Evolutionary conservation across 805 yeast species (phyloP), one percentile per base, ranked within the genome.

Genomic region (Spathaspora gorwiae): DNA sequence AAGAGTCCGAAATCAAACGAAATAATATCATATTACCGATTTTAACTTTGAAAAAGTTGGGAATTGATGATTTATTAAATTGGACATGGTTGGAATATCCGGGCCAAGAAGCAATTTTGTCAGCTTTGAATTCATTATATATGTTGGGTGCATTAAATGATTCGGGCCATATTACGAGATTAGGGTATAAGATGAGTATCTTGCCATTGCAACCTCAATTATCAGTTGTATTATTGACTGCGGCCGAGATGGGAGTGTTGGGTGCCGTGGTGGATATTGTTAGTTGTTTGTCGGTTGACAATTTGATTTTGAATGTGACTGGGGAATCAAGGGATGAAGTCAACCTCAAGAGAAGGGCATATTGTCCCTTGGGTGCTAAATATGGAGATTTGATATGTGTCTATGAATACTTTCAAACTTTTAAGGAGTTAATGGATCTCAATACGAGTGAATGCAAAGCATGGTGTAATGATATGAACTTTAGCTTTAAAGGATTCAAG

Each of bases 1-100:
- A 96, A 5, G 98, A 92, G 56, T 92, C 99, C 0, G 99, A 94
- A 62, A 92, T 94, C 51, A 72, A 85, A 45, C 76, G 98, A 54
- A 82, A 89, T 39, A 96, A 90, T 55, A 83, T 94, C 30, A 78
- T 94, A 0, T 79, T 87, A 5, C 95, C 98, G 0, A 79, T 92
- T 1, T 66, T 94, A 53, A 84, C 92, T 72, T 70, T 94, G 49
- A 94, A 94, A 60, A 80, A 81, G 47, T 77, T 88, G 39, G 90
- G 92, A 3, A 87, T 92, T 7, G 81, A 85, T 44, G 95, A 94
- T 64, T 78, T 94, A 34, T 64, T 89, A 40, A 79, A 81, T 47
- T 94, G 97, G 90, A 73, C 87, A 15, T 94, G 99, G 98, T 72
- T 94, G 37, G 96, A 92, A 60, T 78, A 85, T 52, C 99, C 99